Percentiles rank a stretch among this genome's conserved stretches.
phyloP scores from a whole-genome alignment of 2,329 filamentous ascomycete species.

The Dothidotthia symphoricarpi region DNA sequence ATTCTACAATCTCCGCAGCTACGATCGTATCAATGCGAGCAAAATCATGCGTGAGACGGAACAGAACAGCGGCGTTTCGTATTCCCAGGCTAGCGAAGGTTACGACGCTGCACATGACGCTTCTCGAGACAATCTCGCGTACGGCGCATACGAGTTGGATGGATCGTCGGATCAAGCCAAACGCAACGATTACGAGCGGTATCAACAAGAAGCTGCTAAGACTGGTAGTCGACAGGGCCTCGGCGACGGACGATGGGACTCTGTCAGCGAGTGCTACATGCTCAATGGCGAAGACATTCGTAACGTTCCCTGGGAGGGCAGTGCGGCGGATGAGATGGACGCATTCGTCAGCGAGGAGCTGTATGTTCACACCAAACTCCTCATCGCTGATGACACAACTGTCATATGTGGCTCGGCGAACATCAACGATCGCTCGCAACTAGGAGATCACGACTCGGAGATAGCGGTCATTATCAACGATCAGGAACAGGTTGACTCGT shows the following conservation, averaged over 20 bases:
- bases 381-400: conserved; percentile 78
- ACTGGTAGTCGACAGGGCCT: conserved; percentile 49
- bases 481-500: conserved; percentile 64
- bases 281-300: conserved; percentile 69
- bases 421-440: conserved; percentile 70
- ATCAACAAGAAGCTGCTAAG: conserved; percentile 67
- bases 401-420: conserved; percentile 79
- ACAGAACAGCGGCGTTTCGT: conserved; percentile 62
- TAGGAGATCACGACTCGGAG: conserved; percentile 81
- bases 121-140: conserved; percentile 36
- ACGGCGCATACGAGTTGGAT: conserved; percentile 40
- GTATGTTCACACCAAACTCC: conserved; percentile 66
- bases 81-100: conserved; percentile 64
- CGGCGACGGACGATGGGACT: conserved; percentile 65
- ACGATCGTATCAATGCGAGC: conserved; percentile 76
- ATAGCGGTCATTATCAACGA: conserved; percentile 89
- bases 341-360: conserved; percentile 63
- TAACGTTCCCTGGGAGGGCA: conserved; percentile 59
- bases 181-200: conserved; percentile 59
- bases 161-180: conserved; percentile 18
- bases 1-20: conserved; percentile 83
- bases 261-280: conserved; percentile 81
- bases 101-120: conserved; percentile 57
- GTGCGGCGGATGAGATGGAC: conserved; percentile 57
- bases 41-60: conserved; percentile 61